These are phyloP conservation scores for Prunus mongolica DNA, from an alignment of 306 rosid genomes.

Conservation along the genomic window DNA sequence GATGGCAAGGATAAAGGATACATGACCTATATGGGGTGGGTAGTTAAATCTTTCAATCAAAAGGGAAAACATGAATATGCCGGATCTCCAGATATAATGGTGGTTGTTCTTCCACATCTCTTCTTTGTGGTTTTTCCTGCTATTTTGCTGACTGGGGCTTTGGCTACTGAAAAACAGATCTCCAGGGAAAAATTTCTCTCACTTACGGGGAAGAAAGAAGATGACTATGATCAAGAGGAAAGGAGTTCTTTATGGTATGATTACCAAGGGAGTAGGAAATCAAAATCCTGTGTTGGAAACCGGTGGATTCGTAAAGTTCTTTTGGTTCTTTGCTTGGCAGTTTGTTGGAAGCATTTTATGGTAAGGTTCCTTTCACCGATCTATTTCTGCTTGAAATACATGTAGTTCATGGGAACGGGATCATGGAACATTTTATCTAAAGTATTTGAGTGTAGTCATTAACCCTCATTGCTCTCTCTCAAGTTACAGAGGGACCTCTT, in stretches of 20 bases:
- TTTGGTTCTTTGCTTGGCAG: slow-evolving; percentile 52
- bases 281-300: slow-evolving; percentile 30
- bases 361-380: slow-evolving; percentile 40
- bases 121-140: slow-evolving; percentile 72
- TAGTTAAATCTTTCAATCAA: slow-evolving; percentile 41
- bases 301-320: slow-evolving; percentile 61
- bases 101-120: slow-evolving; percentile 85
- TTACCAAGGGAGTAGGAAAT: slow-evolving; percentile 22
- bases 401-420: background rate
- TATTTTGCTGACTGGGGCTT: slow-evolving; percentile 43
- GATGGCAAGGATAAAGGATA: slow-evolving; percentile 53
- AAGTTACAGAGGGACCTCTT: background rate
- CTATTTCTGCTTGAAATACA: background rate
- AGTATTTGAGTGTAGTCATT: background rate
- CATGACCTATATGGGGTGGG: slow-evolving; percentile 96
- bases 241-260: slow-evolving; percentile 26
- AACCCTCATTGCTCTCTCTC: background rate
- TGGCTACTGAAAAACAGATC: slow-evolving; percentile 63
- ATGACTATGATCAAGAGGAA: slow-evolving; percentile 42
- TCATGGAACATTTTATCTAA: background rate
- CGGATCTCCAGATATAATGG: slow-evolving; percentile 84
- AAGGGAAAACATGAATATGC: slow-evolving; percentile 48
- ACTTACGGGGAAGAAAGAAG: slow-evolving; percentile 69
- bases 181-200: slow-evolving; percentile 44
- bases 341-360: slow-evolving; percentile 79